Evolutionary conservation across 257 asterid genomes (phyloP).

Genomic region (Verbena officinalis): DNA sequence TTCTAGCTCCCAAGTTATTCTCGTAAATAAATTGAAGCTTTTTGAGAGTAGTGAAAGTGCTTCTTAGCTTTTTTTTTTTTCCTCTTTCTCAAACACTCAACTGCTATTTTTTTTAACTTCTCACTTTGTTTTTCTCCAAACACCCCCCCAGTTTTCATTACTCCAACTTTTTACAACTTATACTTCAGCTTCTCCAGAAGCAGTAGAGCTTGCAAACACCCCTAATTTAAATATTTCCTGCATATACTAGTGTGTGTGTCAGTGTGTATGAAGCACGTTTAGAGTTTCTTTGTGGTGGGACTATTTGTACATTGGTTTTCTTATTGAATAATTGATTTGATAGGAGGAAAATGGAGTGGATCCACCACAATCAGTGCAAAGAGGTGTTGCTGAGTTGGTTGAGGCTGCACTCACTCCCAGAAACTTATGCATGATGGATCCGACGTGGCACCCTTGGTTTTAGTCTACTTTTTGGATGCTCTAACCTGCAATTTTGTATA

Average conservation of each 20-base stretch:
- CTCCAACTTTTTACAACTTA: too few relatives aligned
- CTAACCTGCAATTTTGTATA: background rate
- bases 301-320: background rate
- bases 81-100: too few relatives aligned
- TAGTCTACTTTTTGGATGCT: slow-evolving; percentile 22
- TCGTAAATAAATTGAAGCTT: too few relatives aligned
- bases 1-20: too few relatives aligned
- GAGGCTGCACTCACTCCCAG: slow-evolving; percentile 95
- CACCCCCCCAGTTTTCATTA: too few relatives aligned
- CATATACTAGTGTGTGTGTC: background rate
- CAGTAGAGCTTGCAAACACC: too few relatives aligned
- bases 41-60: too few relatives aligned
- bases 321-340: background rate
- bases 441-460: slow-evolving; percentile 99
- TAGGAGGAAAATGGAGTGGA: slow-evolving; percentile 90
- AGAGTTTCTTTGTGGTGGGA: background rate
- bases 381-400: slow-evolving; percentile 90
- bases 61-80: too few relatives aligned
- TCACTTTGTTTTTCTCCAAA: too few relatives aligned
- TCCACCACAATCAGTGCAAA: slow-evolving; percentile 97
- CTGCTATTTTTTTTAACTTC: too few relatives aligned
- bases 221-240: background rate
- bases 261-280: background rate
- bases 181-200: too few relatives aligned
- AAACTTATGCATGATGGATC: slow-evolving; percentile 99